Conservation (phyloP, 441 rosid species). For the Metrosideros polymorpha region DNA sequence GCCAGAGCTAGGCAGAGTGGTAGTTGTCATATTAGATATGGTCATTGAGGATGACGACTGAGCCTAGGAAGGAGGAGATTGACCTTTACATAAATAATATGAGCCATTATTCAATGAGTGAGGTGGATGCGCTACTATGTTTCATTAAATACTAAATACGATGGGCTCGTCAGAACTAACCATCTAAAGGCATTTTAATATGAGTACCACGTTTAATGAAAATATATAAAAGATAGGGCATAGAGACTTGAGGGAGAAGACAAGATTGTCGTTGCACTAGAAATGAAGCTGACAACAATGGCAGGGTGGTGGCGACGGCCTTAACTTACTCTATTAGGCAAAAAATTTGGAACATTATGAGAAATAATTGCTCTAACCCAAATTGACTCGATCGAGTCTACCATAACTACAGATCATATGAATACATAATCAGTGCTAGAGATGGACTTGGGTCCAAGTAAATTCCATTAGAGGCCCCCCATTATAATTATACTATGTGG, state of each 20-base stretch:
- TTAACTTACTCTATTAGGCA: not conserved
- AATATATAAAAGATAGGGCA: not conserved
- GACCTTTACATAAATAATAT: not conserved
- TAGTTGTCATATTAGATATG: not conserved
- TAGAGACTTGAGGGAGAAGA: accelerated
- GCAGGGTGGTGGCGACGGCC: not conserved
- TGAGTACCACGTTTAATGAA: not conserved
- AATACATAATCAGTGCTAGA: not conserved
- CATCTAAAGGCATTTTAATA: not conserved
- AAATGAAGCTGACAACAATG: not conserved
- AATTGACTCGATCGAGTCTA: not conserved
- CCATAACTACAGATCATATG: too few relatives aligned
- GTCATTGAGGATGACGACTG: accelerated
- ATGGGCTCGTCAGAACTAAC: not conserved
- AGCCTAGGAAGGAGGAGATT: not conserved
- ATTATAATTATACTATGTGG: too few relatives aligned
- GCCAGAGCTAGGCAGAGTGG: not conserved
- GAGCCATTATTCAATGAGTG: not conserved
- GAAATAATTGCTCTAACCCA: not conserved
- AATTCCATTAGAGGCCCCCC: not conserved
- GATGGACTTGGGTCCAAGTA: not conserved
- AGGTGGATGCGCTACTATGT: accelerated
- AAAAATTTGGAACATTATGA: not conserved
- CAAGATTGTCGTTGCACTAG: accelerated
- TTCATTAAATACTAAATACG: too few relatives aligned